These are phyloP conservation scores for Adansonia gregorii DNA, from an alignment of 441 rosid genomes.

Conservation along the genomic window DNA sequence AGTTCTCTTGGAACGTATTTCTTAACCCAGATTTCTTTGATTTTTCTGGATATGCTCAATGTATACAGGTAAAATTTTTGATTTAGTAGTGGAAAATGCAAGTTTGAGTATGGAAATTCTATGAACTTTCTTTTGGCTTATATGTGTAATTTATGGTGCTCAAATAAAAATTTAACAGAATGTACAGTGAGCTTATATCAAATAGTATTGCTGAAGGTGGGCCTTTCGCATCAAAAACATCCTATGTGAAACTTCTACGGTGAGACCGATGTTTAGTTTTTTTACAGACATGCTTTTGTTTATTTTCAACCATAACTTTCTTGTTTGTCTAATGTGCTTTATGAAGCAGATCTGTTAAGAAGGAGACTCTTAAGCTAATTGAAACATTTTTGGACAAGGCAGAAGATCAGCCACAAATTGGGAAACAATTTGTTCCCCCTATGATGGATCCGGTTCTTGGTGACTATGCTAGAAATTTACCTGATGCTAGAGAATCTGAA, in stretches of 20 bases:
- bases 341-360: constrained; percentile 85
- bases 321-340: constrained; percentile 24
- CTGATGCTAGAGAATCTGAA: constrained; percentile 99
- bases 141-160: constrained; percentile 9
- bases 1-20: constrained; percentile 90
- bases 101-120: constrained; percentile 1
- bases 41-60: constrained; percentile 98
- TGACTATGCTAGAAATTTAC: constrained; percentile 95
- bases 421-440: constrained; percentile 98
- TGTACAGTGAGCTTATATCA: constrained; percentile 99
- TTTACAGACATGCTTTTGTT: constrained; percentile 26
- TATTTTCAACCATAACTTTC: constrained; percentile 15
- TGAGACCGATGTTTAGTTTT: constrained; percentile 29
- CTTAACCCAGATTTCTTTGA: constrained; percentile 82
- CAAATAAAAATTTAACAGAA: constrained; percentile 52
- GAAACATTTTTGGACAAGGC: constrained; percentile 99
- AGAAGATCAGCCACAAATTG: constrained; percentile 95
- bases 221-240: constrained; percentile 88
- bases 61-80: constrained; percentile 74
- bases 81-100: neutral
- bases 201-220: constrained; percentile 92
- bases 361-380: constrained; percentile 96
- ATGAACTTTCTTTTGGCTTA: neutral
- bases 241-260: constrained; percentile 94
- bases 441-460: constrained; percentile 99